Conservation (phyloP, 805 yeast genomes). For the Kazachstania viticola region DNA sequence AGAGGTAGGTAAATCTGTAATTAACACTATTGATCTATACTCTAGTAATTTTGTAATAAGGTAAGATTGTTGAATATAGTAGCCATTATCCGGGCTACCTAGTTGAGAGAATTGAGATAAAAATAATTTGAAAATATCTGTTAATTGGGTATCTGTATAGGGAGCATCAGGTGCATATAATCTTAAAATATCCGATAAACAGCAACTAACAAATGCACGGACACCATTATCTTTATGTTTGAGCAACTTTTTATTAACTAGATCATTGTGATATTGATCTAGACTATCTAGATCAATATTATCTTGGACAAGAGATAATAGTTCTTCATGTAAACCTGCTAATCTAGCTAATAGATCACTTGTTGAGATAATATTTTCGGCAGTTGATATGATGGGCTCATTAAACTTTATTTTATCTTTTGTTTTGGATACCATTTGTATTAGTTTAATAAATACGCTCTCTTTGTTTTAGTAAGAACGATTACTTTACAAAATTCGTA, state of each 20-base stretch:
- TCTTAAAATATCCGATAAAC: constrained; percentile 64
- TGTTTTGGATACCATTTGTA: too few species aligned
- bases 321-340: constrained; percentile 48
- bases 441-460: too few species aligned
- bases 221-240: constrained; percentile 56
- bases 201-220: constrained; percentile 58
- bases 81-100: constrained; percentile 44
- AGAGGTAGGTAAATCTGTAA: constrained; percentile 63
- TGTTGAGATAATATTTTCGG: constrained; percentile 44
- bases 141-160: constrained; percentile 49
- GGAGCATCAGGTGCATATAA: constrained; percentile 89
- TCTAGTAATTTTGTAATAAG: constrained; percentile 60
- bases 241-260: constrained; percentile 48
- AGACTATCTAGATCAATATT: constrained; percentile 36
- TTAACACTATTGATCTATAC: constrained; percentile 59
- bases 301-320: constrained; percentile 53
- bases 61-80: constrained; percentile 51
- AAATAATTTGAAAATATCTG: constrained; percentile 55
- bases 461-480: too few species aligned
- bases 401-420: constrained; percentile 28
- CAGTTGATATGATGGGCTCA: constrained; percentile 43
- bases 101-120: constrained; percentile 49
- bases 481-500: too few species aligned
- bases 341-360: constrained; percentile 51
- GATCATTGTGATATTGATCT: constrained; percentile 36